Evolutionary conservation across 1,284 basidiomycete genomes (phyloP), one percentile per base, ranked within the genome.

Genomic region (Melampsora americana): DNA sequence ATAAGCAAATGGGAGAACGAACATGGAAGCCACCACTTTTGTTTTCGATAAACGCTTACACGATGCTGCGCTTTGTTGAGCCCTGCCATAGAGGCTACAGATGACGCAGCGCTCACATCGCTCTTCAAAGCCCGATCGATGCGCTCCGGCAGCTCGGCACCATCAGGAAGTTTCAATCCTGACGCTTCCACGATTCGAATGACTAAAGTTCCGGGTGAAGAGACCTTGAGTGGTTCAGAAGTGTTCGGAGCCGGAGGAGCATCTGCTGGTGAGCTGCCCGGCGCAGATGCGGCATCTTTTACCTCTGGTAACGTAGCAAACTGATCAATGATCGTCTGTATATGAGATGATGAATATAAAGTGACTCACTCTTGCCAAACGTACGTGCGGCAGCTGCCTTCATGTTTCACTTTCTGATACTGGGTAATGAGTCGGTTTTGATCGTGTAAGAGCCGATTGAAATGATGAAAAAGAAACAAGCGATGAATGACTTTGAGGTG

Each of bases 181-280:
- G 92, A 89, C 1, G 92, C 92, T 84, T 91, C 89, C 32, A 92
- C 85, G 72, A 95, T 92, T 66, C 91, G 89, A 79, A 95, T 93
- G 39, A 91, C 89, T 75, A 93, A 86, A 69, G 92, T 84, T 76
- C 92, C 91, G 65, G 90, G 90, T 65, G 89, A 87, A 28, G 87
- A 86, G 67, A 86, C 83, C 68, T 75, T 75, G 35, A 75, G 66
- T 46, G 71, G 23, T 4, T 75, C 72, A 14, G 72, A 68, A 2
- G 53, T 56, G 50, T 60, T 66, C 20, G 65, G 26, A 35, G 66
- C 7, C 2, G 64, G 39, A 23, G 32, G 23, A 4, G 60, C 32
- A 65, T 76, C 66, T 26, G 68, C 68, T 20, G 73, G 20, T 44
- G 67, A 56, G 62, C 20, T 46, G 44, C 28, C 12, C 7, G 69